Evolutionary conservation across 2,329 filamentous ascomycete species (phyloP).

Genomic region (Penicillium digitatum): DNA sequence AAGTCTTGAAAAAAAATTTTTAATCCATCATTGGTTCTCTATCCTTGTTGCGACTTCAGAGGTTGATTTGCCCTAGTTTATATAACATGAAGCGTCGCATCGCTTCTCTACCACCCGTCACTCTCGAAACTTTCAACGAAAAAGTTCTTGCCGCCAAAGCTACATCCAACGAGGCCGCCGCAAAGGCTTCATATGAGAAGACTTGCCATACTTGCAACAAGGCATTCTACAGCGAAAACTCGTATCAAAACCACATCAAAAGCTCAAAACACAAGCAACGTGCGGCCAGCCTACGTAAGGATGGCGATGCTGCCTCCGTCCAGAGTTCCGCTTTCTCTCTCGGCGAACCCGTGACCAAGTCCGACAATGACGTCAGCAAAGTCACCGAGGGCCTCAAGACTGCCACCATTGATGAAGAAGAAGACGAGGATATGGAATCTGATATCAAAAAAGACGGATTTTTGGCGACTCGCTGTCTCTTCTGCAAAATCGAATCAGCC

Average conservation of each 20-base stretch:
- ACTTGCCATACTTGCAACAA: constrained; percentile 78
- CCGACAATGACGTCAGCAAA: constrained; percentile 67
- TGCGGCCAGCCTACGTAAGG: constrained; percentile 50
- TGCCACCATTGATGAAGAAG: constrained; percentile 45
- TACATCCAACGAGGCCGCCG: constrained; percentile 74
- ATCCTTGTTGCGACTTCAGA: background rate
- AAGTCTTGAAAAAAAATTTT: too few relatives aligned
- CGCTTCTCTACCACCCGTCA: constrained; percentile 81
- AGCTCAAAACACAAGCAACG: constrained; percentile 84
- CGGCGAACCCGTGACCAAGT: constrained; percentile 64
- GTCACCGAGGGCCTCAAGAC: constrained; percentile 75
- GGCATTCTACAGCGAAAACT: constrained; percentile 94
- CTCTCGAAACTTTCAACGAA: constrained; percentile 89
- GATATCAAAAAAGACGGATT: constrained; percentile 45
- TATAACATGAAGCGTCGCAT: constrained; percentile 96
- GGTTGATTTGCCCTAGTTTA: constrained; percentile 52
- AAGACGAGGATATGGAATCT: constrained; percentile 49
- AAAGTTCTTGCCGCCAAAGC: constrained; percentile 92
- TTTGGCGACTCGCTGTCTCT: constrained; percentile 65
- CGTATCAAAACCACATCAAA: constrained; percentile 84
- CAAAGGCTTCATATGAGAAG: constrained; percentile 84
- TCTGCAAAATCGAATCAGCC: constrained; percentile 84
- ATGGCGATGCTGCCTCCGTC: constrained; percentile 65
- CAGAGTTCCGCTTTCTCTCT: constrained; percentile 89
- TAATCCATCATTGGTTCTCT: background rate